These are phyloP conservation scores for Plectranthus barbatus DNA, from an alignment of 257 asterid species.

Conservation along the genomic window DNA sequence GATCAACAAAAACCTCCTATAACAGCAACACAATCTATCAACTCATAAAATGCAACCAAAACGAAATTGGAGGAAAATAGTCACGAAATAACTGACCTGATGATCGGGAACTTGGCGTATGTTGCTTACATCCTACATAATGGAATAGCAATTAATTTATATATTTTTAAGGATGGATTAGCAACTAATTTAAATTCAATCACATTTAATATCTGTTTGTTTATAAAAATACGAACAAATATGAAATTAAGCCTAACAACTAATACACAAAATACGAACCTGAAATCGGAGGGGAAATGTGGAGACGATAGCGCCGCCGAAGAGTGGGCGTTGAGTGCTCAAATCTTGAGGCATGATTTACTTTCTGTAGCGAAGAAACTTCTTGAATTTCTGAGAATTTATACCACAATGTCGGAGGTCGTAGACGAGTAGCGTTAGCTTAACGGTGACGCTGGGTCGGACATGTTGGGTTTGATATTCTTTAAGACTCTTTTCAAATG, in stretches of 20 bases:
- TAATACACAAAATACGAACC: conserved; percentile 22
- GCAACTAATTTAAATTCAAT: too few species aligned
- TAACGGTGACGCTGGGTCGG: conserved; percentile 16
- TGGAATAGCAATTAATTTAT: background rate
- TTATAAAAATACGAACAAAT: too few species aligned
- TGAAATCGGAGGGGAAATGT: conserved; percentile 65
- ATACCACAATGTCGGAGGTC: background rate
- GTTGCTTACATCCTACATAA: conserved; percentile 64
- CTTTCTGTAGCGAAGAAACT: background rate
- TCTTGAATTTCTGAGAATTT: background rate
- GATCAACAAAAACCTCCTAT: conserved; percentile 84
- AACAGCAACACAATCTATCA: conserved; percentile 8
- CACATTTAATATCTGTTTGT: too few species aligned
- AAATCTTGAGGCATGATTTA: conserved; percentile 38
- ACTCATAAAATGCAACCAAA: background rate
- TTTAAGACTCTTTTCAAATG: too few species aligned
- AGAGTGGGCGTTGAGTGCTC: conserved; percentile 39
- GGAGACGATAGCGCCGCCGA: conserved; percentile 68
- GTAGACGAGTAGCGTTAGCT: conserved; percentile 23
- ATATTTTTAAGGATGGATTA: too few species aligned
- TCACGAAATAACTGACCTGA: conserved; percentile 42
- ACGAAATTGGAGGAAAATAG: background rate
- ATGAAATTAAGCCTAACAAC: too few species aligned
- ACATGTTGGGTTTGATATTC: too few species aligned
- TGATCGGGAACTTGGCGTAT: conserved; percentile 93